Evolutionary conservation across 1,284 basidiomycete genomes (phyloP), one percentile per base, ranked within the genome.

Genomic region (Cutaneotrichosporon sp.): DNA sequence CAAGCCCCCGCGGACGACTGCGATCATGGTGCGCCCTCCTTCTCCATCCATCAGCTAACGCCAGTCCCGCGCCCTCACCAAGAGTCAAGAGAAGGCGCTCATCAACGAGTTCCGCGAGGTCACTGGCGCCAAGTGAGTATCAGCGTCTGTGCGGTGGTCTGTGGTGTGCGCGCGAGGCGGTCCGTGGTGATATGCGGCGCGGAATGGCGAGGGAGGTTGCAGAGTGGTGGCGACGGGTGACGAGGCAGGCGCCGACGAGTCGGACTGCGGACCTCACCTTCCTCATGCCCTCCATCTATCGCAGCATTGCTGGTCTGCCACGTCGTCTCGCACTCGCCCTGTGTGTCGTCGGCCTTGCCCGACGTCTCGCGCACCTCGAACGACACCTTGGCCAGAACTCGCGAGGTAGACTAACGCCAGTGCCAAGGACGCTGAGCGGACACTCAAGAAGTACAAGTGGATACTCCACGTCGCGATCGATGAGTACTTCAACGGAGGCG

Each of bases 401-500:
- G 27, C 25, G 22, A 16, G 24, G 8, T 24, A 4, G 9, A 29
- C 54, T 62, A 24, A 62, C 38, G 20, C 8, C 59, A 79, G 77
- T 18, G 36, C 67, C 10, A 63, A 70, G 22, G 76, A 77, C 50
- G 75, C 78, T 1, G 60, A 64, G 10, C 70, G 68, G 52, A 69
- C 76, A 47, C 69, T 80, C 53, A 81, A 79, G 67, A 77, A 78
- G 60, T 69, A 75, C 62, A 76, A 73, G 59, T 72, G 63, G 60
- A 69, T 70, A 54, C 36, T 80, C 34, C 53, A 54, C 16, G 54
- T 72, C 68, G 73, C 79, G 2, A 67, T 80, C 58, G 76, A 78
- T 43, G 69, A 66, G 38, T 80, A 74, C 62, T 80, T 71, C 63
- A 68, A 62, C 49, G 76, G 77, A 33, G 24, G 75, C 71, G 60